Base-by-base conservation (phyloP, 129 eudicot species). In the Pulicaria dysenterica region DNA sequence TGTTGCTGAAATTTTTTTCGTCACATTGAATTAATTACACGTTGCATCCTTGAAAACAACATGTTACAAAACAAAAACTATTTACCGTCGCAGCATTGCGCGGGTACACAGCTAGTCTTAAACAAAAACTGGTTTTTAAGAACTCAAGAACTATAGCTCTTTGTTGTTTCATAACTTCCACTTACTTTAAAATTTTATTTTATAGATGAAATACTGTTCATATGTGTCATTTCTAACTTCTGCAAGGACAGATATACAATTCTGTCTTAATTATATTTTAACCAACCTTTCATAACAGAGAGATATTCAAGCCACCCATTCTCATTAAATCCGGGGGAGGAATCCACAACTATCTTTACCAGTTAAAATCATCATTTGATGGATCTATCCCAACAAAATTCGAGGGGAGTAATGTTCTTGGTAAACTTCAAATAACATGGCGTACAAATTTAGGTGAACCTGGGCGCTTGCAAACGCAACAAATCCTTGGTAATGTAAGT, bases 391-490 rank as follows among this genome's bases (percentile, higher is more conserved):
- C 73, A 66, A 58, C 63, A 66, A 85, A 84, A 58, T 83, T 83
- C 7, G 98, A 88, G 85, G 96, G 98, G 38, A 94, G 91, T 70
- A 94, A 94, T 73, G 75, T 88, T 71, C 96, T 94, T 69, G 98
- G 98, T 9, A 94, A 94, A 85, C 91, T 94, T 77, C 98, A 90
- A 80, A 90, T 94, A 76, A 94, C 98, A 59, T 94, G 98, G 98
- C 97, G 96, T 71, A 94, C 98, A 16, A 94, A 94, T 72, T 83
- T 94, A 81, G 98, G 98, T 64, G 98, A 94, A 76, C 97, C 98
- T 54, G 98, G 98, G 40, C 96, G 97, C 75, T 85, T 94, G 82
- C 98, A 94, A 84, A 94, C 98, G 5, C 98, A 94, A 70, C 90
- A 94, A 65, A 94, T 94, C 61, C 83, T 88, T 84, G 98, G 97